Evolutionary conservation across 805 yeast species (phyloP).

Genomic region (Yarrowia sp.): DNA sequence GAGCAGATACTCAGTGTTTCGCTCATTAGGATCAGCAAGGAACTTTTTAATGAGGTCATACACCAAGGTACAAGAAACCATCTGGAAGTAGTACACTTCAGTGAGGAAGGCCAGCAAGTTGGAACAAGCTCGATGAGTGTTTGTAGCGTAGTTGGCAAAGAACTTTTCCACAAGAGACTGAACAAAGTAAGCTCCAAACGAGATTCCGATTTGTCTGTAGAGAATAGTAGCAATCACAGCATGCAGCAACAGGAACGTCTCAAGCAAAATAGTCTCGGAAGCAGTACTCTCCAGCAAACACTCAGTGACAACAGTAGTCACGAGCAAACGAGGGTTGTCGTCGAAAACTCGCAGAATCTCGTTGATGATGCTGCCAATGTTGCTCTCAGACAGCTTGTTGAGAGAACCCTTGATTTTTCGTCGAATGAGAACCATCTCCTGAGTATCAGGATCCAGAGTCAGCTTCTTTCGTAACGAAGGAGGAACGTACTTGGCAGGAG

Average conservation of each 20-base stretch:
- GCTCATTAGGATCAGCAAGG: slow-evolving; percentile 59
- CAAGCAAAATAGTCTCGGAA: slow-evolving; percentile 65
- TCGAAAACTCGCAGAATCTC: slow-evolving; percentile 64
- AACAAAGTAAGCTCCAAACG: slow-evolving; percentile 82
- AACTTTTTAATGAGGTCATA: slow-evolving; percentile 66
- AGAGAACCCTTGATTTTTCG: slow-evolving; percentile 76
- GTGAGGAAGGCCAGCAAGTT: slow-evolving; percentile 75
- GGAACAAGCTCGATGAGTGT: slow-evolving; percentile 47
- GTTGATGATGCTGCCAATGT: slow-evolving; percentile 64
- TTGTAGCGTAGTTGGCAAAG: slow-evolving; percentile 41
- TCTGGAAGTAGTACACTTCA: slow-evolving; percentile 71
- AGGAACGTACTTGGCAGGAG: slow-evolving; percentile 64
- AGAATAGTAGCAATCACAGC: slow-evolving; percentile 74
- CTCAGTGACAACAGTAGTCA: slow-evolving; percentile 64
- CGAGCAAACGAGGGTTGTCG: slow-evolving; percentile 73
- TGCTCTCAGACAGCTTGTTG: slow-evolving; percentile 87
- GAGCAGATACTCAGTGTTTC: slow-evolving; percentile 72
- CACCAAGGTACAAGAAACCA: slow-evolving; percentile 68
- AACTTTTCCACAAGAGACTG: slow-evolving; percentile 77
- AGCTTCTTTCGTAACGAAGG: slow-evolving; percentile 72
- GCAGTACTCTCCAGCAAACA: slow-evolving; percentile 64
- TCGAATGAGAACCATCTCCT: slow-evolving; percentile 50
- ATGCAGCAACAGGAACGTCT: slow-evolving; percentile 74
- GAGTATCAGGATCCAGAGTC: slow-evolving; percentile 41
- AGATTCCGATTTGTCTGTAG: slow-evolving; percentile 77